These are phyloP conservation scores for Atkinsonella hypoxylon DNA, from an alignment of 2,329 filamentous ascomycete genomes.

Conservation along the genomic window DNA sequence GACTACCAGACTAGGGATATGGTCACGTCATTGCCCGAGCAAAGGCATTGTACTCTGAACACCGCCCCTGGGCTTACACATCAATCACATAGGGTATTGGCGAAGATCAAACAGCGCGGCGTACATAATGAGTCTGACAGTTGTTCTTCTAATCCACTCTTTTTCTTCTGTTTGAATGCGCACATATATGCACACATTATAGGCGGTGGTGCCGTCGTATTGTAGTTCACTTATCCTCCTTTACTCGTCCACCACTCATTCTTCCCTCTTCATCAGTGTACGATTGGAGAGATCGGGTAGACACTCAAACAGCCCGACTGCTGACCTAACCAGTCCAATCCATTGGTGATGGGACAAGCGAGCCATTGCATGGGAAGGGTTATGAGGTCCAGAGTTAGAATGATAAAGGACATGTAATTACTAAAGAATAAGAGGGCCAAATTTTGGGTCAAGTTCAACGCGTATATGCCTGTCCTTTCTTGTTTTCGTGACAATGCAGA, in stretches of 20 bases:
- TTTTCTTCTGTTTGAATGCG: background rate
- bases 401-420: slow-evolving; percentile 13
- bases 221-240: background rate
- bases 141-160: background rate
- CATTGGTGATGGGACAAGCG: background rate
- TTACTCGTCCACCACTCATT: background rate
- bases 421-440: slow-evolving; percentile 4
- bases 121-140: background rate
- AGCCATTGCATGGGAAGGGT: background rate
- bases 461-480: background rate
- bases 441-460: background rate
- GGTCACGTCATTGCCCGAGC: background rate
- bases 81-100: slow-evolving; percentile 1
- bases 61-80: background rate
- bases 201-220: background rate
- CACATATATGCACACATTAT: background rate
- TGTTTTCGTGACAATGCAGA: no score
- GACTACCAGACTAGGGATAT: slow-evolving; percentile 12
- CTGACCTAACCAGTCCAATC: background rate
- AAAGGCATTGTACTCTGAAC: background rate
- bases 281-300: background rate
- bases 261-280: background rate
- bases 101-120: background rate
- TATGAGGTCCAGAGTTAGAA: background rate
- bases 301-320: background rate